These are phyloP conservation scores for Omphalotus olearius DNA, from an alignment of 1,284 basidiomycete species.

Conservation along the genomic window DNA sequence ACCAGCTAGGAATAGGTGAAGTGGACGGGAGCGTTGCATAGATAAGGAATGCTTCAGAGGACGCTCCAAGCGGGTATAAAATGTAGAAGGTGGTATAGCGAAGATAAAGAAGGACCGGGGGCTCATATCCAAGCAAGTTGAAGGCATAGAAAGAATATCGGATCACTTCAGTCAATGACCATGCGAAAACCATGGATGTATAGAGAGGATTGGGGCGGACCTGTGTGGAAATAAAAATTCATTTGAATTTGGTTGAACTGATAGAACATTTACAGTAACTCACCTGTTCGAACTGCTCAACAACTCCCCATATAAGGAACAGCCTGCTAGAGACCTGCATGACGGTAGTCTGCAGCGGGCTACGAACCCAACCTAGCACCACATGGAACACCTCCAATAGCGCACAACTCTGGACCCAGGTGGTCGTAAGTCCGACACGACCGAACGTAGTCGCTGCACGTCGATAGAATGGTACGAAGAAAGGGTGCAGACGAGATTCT, in stretches of 20 bases:
- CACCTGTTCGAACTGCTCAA: conserved; percentile 55
- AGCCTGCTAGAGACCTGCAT: conserved; percentile 88
- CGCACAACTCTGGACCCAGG: conserved; percentile 80
- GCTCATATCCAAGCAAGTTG: conserved; percentile 53
- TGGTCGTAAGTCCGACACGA: conserved; percentile 59
- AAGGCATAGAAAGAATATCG: conserved; percentile 90
- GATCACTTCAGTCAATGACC: conserved; percentile 89
- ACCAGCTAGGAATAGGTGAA: conserved; percentile 32
- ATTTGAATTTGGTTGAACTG: not conserved
- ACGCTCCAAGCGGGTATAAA: conserved; percentile 90
- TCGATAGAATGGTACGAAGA: conserved; percentile 34
- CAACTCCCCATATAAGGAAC: conserved; percentile 85
- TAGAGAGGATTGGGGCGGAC: conserved; percentile 78
- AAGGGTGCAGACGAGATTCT: conserved; percentile 28
- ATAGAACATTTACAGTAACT: conserved; percentile 20
- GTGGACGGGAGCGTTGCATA: conserved; percentile 70
- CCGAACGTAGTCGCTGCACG: conserved; percentile 49
- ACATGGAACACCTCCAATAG: conserved; percentile 83
- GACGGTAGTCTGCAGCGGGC: conserved; percentile 76
- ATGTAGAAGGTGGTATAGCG: conserved; percentile 93
- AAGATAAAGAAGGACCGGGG: conserved; percentile 51
- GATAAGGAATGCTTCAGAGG: conserved; percentile 85
- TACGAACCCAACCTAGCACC: conserved; percentile 79
- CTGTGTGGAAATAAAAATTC: conserved; percentile 29
- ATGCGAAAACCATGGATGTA: conserved; percentile 90